Percentiles rank a stretch among this genome's conserved stretches.
These are phyloP conservation scores for Boletus bicolor DNA, from an alignment of 768 basidiomycete genomes.

Conservation along the genomic window DNA sequence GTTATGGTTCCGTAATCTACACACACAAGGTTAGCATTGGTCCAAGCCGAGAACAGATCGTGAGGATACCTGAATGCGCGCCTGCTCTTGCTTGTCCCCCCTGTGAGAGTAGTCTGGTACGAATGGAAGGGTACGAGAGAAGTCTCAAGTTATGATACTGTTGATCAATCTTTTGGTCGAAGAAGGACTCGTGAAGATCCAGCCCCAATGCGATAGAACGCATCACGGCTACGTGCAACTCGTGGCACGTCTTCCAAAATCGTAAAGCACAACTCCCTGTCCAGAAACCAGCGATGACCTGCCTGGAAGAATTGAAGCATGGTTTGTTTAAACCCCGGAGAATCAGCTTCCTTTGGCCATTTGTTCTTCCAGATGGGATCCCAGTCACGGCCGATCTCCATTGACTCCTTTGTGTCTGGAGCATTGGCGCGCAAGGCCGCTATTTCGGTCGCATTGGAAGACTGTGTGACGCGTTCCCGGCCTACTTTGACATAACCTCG, in stretches of 20 bases:
- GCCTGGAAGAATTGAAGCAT: constrained; percentile 78
- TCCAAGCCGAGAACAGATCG: neutral
- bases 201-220: constrained; percentile 82
- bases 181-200: constrained; percentile 67
- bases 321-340: constrained; percentile 64
- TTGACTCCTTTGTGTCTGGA: constrained; percentile 80
- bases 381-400: constrained; percentile 89
- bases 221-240: constrained; percentile 75
- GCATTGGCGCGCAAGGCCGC: constrained; percentile 67
- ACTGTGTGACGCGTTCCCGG: constrained; percentile 79
- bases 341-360: constrained; percentile 68
- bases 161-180: constrained; percentile 70
- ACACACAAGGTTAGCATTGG: neutral
- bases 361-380: constrained; percentile 73
- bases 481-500: constrained; percentile 81
- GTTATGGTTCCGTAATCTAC: constrained; percentile 83
- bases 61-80: constrained; percentile 63
- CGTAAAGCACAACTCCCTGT: neutral
- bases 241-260: constrained; percentile 59
- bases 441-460: constrained; percentile 68
- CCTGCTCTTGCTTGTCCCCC: constrained; percentile 80
- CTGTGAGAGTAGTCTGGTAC: constrained; percentile 48
- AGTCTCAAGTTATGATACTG: constrained; percentile 81
- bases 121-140: constrained; percentile 78
- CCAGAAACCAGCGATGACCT: constrained; percentile 11